Evolutionary conservation across 1,139 yeast genomes (phyloP).

Genomic region (Kodamaea plutei): DNA sequence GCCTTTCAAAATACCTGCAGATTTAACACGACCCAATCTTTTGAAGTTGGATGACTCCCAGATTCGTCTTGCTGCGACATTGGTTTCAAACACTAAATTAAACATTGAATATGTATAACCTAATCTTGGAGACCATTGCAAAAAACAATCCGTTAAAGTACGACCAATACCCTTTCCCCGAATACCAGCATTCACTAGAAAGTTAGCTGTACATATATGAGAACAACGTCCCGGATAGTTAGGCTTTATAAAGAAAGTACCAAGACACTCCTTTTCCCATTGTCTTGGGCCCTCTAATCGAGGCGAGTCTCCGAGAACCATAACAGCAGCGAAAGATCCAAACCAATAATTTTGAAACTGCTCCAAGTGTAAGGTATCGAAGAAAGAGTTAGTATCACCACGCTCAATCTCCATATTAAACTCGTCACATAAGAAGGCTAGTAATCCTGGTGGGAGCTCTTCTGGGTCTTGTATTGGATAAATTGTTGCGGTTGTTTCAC

Average conservation of each 20-base stretch:
- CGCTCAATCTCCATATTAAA: constrained; percentile 88
- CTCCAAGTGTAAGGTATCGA: constrained; percentile 68
- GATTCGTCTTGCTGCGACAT: constrained; percentile 73
- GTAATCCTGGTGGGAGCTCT: constrained; percentile 69
- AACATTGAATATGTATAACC: constrained; percentile 85
- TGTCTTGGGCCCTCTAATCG: constrained; percentile 56
- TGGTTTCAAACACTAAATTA: constrained; percentile 84
- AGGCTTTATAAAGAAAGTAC: constrained; percentile 78
- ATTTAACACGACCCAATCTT: constrained; percentile 71
- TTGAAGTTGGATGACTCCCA: constrained; percentile 78
- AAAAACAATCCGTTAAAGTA: constrained; percentile 74
- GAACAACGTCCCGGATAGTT: constrained; percentile 91
- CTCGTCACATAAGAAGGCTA: constrained; percentile 84
- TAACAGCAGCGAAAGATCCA: constrained; percentile 76
- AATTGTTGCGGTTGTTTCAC: constrained; percentile 87
- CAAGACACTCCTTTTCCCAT: constrained; percentile 90
- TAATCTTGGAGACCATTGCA: constrained; percentile 86
- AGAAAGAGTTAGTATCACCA: constrained; percentile 84
- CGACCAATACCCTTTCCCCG: constrained; percentile 92
- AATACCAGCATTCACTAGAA: constrained; percentile 87
- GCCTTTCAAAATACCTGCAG: constrained; percentile 85
- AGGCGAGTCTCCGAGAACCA: constrained; percentile 76
- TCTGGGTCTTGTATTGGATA: constrained; percentile 71
- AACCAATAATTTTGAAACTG: constrained; percentile 85
- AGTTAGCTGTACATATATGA: constrained; percentile 88